Base-by-base conservation (phyloP, 2,329 filamentous ascomycete species). In the Gaeumannomyces sp. region DNA sequence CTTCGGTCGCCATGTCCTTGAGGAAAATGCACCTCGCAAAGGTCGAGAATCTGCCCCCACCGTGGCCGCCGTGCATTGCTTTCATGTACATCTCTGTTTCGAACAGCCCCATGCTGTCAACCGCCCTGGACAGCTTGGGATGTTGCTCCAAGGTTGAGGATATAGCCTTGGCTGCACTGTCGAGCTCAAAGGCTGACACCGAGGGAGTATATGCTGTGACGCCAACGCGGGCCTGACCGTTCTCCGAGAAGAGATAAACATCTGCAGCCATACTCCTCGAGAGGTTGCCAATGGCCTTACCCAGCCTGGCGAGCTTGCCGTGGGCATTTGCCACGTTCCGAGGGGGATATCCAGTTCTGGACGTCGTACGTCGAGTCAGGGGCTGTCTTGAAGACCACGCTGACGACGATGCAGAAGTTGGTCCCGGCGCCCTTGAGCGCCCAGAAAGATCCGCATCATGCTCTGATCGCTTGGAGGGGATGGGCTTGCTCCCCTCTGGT, bases 21-120 rank as follows among this genome's bases (percentile, higher is more conserved):
- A 89, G 72, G 69, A 89, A 88, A 31, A 89, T 58, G 71, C 86
- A 89, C 68, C 86, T 80, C 75, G 89, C 88, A 76, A 89, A 88
- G 0, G 85, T 80, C 13, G 82, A 88, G 0, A 84, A 88, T 75
- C 86, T 88, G 69, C 81, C 79, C 29, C 80, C 75, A 25, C 77
- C 77, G 63, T 88, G 84, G 0, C 85, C 85, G 28, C 82, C 81
- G 62, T 88, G 84, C 81, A 89, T 84, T 14, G 66, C 69, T 1
- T 82, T 81, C 72, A 89, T 79, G 73, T 87, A 86, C 80, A 88
- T 84, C 62, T 88, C 85, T 0, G 78, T 75, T 0, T 86, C 81
- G 66, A 89, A 88, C 66, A 87, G 65, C 50, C 74, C 79, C 10
- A 85, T 68, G 56, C 76, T 68, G 65, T 89, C 77, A 14, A 38